phyloP scores from a whole-genome alignment of 1,284 basidiomycete genomes.

The Cryptococcus hybrid region DNA sequence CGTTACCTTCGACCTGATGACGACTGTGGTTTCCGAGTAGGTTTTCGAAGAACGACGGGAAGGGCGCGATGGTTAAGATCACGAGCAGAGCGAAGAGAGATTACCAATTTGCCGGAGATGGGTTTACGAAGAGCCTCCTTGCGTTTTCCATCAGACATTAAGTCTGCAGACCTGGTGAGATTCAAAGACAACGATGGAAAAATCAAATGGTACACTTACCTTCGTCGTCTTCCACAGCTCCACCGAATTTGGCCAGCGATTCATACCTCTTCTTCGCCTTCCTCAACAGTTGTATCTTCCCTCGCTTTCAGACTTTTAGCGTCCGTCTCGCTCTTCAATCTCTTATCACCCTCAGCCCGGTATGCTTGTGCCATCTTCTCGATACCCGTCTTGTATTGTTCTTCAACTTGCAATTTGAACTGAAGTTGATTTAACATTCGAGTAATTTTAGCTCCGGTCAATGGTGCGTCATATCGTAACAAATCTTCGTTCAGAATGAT shows the following conservation, averaged over 20 bases:
- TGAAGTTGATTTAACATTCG: constrained; percentile 98
- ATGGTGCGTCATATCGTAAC: constrained; percentile 95
- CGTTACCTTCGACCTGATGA: constrained; percentile 93
- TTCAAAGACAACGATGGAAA: not conserved
- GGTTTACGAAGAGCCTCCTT: constrained; percentile 91
- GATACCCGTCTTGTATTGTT: constrained; percentile 97
- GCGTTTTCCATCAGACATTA: constrained; percentile 71
- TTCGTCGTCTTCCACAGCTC: constrained; percentile 72
- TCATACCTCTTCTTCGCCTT: constrained; percentile 95
- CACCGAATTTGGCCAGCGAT: constrained; percentile 90
- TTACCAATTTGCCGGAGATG: constrained; percentile 86
- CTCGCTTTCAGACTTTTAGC: constrained; percentile 91
- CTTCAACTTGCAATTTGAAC: constrained; percentile 98
- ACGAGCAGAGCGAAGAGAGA: constrained; percentile 83
- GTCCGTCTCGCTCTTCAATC: constrained; percentile 86
- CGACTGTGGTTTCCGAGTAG: constrained; percentile 79
- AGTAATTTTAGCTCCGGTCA: constrained; percentile 94
- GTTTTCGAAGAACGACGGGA: constrained; percentile 61
- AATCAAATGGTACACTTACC: constrained; percentile 52
- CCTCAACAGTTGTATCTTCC: constrained; percentile 91
- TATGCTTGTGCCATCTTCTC: constrained; percentile 98
- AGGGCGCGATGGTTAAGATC: constrained; percentile 94
- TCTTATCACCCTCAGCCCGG: constrained; percentile 93
- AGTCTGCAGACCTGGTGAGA: constrained; percentile 22
- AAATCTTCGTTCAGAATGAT: constrained; percentile 60